A percentile compares a stretch with the other conserved stretches of the same genome.
Evolutionary conservation across 768 basidiomycete species (phyloP).

Genomic region (Favolaschia claudopus): DNA sequence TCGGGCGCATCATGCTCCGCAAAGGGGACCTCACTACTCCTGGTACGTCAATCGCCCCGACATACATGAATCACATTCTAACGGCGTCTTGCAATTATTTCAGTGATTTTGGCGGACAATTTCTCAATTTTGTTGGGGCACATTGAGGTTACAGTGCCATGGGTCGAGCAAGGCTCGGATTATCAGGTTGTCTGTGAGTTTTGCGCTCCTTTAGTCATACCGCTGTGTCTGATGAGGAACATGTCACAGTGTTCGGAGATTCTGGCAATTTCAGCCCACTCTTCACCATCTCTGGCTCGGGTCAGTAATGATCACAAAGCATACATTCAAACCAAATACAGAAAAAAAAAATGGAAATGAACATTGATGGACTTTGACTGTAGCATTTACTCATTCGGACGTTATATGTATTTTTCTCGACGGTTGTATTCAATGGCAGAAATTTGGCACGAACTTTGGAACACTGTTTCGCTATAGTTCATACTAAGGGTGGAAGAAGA

Average conservation of each 20-base stretch:
- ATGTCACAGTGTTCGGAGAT: slow-evolving; percentile 43
- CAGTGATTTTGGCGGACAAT: slow-evolving; percentile 33
- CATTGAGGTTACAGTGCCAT: slow-evolving; percentile 35
- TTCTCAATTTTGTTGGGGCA: slow-evolving; percentile 40
- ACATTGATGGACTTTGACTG: background rate
- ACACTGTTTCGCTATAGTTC: no score
- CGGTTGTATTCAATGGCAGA: no score
- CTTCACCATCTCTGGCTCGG: slow-evolving; percentile 35
- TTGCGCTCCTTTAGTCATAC: background rate
- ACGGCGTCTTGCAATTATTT: background rate
- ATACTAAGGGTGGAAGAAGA: no score
- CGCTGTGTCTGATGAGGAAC: no score
- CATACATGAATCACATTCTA: background rate
- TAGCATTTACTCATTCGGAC: background rate
- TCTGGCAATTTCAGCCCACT: slow-evolving; percentile 44
- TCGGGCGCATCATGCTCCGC: slow-evolving; percentile 38
- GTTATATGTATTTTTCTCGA: background rate
- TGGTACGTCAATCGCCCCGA: slow-evolving; percentile 22
- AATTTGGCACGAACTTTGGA: no score
- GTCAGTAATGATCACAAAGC: no score
- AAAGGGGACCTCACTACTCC: slow-evolving; percentile 28
- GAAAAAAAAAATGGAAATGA: no score
- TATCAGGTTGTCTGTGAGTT: slow-evolving; percentile 43
- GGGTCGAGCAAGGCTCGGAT: slow-evolving; percentile 32
- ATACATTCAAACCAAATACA: no score